phyloP scores from a whole-genome alignment of 2,329 filamentous ascomycete genomes.

The Botryotinia convoluta region DNA sequence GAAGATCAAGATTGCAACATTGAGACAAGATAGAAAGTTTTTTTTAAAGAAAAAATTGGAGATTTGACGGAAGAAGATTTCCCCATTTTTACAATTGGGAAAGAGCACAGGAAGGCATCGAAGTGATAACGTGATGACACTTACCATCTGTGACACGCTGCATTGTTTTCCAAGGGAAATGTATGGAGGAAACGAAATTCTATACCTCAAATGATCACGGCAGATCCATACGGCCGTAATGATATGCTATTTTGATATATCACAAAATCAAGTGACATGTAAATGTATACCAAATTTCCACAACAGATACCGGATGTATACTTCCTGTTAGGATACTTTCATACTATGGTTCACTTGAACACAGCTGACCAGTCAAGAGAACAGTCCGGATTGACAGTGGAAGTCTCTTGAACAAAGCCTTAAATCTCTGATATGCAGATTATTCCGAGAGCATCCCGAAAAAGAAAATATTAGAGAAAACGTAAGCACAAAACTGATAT shows the following conservation, averaged over 20 bases:
- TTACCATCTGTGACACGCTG: neutral
- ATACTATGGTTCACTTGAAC: neutral
- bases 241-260: neutral
- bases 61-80: neutral
- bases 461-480: neutral
- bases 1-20: neutral
- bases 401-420: no score
- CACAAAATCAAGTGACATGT: neutral
- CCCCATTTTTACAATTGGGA: neutral
- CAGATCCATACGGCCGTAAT: neutral
- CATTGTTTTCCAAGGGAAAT: neutral
- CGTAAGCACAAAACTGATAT: neutral
- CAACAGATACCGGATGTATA: neutral
- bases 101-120: neutral
- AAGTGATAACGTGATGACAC: neutral
- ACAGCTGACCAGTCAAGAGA: no score
- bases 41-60: no score
- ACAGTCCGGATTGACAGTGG: neutral
- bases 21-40: neutral
- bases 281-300: neutral
- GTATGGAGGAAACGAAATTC: neutral
- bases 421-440: neutral
- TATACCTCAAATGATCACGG: neutral
- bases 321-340: neutral
- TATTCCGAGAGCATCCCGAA: neutral